Conservation (phyloP, 1,139 yeast genomes). For the Scheffersomyces parashehatae region DNA sequence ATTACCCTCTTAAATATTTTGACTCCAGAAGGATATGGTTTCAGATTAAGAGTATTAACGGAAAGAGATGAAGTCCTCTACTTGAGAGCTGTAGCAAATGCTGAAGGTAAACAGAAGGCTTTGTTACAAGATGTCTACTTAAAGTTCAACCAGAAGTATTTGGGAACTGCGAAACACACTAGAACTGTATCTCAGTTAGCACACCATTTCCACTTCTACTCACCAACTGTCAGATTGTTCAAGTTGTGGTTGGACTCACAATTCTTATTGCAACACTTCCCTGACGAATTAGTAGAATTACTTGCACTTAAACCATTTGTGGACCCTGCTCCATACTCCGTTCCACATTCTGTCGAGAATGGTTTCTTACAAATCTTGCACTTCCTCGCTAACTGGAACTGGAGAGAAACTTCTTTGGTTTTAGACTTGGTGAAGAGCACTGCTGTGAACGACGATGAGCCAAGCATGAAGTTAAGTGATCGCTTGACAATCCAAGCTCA, state of each 20-base stretch:
- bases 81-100: constrained; percentile 65
- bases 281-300: constrained; percentile 79
- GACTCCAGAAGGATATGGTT: constrained; percentile 88
- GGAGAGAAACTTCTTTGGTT: constrained; percentile 85
- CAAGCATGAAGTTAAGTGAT: constrained; percentile 52
- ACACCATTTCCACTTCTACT: constrained; percentile 70
- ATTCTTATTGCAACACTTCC: constrained; percentile 63
- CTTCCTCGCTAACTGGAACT: constrained; percentile 84
- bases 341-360: constrained; percentile 75
- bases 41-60: constrained; percentile 68
- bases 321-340: constrained; percentile 78
- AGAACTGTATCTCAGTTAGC: constrained; percentile 72
- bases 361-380: constrained; percentile 78
- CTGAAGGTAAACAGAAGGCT: constrained; percentile 52
- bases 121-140: constrained; percentile 63
- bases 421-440: constrained; percentile 66
- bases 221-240: constrained; percentile 80
- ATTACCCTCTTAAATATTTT: constrained; percentile 62
- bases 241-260: constrained; percentile 85
- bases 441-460: constrained; percentile 24
- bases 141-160: constrained; percentile 65
- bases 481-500: constrained; percentile 61
- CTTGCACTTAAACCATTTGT: constrained; percentile 82
- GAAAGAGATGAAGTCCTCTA: constrained; percentile 81
- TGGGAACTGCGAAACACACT: constrained; percentile 78